phyloP scores from a whole-genome alignment of 108 stramenopile genomes.

The Nitzschia inconspicua region DNA sequence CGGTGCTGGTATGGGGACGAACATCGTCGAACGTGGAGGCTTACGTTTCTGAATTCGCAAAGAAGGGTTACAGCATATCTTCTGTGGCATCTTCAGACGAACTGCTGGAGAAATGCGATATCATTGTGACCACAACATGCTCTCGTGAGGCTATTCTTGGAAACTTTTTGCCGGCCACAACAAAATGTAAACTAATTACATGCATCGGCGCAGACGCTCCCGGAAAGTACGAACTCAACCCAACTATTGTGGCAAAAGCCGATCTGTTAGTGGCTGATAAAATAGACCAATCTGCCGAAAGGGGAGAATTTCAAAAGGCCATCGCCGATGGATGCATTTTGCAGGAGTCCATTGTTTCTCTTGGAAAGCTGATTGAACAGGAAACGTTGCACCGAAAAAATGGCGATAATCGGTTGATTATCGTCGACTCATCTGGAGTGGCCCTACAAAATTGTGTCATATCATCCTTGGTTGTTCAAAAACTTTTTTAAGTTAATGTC shows the following conservation, averaged over 20 bases:
- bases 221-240: slow-evolving; percentile 59
- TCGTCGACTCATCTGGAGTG: slow-evolving; percentile 74
- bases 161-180: neutral
- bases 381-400: slow-evolving; percentile 29
- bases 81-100: slow-evolving; percentile 25
- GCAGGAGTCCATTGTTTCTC: slow-evolving; percentile 32
- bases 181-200: slow-evolving; percentile 40
- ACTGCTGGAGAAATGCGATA: slow-evolving; percentile 38
- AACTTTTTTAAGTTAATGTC: too few relatives aligned
- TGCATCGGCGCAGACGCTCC: slow-evolving; percentile 74
- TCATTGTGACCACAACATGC: slow-evolving; percentile 68
- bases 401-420: slow-evolving; percentile 44
- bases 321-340: slow-evolving; percentile 11
- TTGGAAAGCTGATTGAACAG: slow-evolving; percentile 38
- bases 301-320: slow-evolving; percentile 62
- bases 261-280: slow-evolving; percentile 61
- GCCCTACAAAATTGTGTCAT: slow-evolving; percentile 72
- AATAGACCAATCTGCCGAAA: slow-evolving; percentile 34
- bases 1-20: slow-evolving; percentile 54
- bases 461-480: slow-evolving; percentile 22
- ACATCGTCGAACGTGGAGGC: slow-evolving; percentile 28
- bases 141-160: slow-evolving; percentile 51
- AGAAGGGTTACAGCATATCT: slow-evolving; percentile 52
- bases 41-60: slow-evolving; percentile 40
- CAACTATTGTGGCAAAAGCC: slow-evolving; percentile 38